Percentiles rank a stretch among this genome's conserved stretches.
Evolutionary conservation across 2,329 filamentous ascomycete species (phyloP).

Genomic region (Dichotomopilus funicola): DNA sequence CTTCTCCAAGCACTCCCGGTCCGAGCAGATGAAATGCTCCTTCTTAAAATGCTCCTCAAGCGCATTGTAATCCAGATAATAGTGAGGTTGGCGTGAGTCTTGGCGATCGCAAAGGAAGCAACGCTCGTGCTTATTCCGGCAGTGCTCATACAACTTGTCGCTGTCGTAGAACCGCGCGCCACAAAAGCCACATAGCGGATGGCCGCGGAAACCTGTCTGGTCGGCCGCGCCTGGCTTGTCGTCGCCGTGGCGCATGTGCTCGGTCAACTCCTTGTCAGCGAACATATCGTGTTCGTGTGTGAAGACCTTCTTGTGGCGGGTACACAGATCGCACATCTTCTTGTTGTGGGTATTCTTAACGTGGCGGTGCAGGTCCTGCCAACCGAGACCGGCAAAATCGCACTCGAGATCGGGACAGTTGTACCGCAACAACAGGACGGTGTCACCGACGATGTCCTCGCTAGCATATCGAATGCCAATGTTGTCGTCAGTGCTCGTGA

Average conservation of each 20-base stretch:
- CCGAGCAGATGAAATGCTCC: conserved; percentile 79
- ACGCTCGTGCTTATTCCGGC: conserved; percentile 85
- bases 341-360: conserved; percentile 77
- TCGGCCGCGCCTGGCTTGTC: conserved; percentile 83
- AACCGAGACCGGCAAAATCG: conserved; percentile 69
- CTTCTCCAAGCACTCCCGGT: conserved; percentile 87
- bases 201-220: conserved; percentile 93
- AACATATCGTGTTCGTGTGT: conserved; percentile 97
- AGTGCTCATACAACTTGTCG: conserved; percentile 91
- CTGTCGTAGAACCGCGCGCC: conserved; percentile 88
- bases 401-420: conserved; percentile 84
- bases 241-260: conserved; percentile 85
- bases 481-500: conserved; percentile 72
- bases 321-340: conserved; percentile 85
- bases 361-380: conserved; percentile 59
- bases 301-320: conserved; percentile 94
- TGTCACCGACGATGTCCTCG: conserved; percentile 85
- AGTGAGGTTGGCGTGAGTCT: conserved; percentile 69
- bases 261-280: conserved; percentile 69
- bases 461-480: conserved; percentile 89
- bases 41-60: conserved; percentile 81
- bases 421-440: conserved; percentile 78
- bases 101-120: conserved; percentile 87
- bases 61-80: conserved; percentile 82
- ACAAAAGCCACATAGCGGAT: conserved; percentile 92